These are phyloP conservation scores for Begonia loranthoides DNA, from an alignment of 306 rosid species.

Conservation along the genomic window DNA sequence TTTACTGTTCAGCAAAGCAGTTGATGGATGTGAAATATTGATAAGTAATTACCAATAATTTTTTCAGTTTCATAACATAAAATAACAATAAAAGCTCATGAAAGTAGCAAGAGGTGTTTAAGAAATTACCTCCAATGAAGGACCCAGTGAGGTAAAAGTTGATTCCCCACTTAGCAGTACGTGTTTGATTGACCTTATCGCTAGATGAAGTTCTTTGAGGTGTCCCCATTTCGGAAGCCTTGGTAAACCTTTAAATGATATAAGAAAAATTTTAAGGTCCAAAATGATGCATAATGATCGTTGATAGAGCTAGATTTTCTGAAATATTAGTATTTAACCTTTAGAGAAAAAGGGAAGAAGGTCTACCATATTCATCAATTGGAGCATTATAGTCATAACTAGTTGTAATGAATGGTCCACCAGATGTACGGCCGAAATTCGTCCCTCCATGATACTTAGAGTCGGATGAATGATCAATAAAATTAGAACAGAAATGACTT, in stretches of 20 bases:
- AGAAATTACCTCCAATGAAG: slow-evolving; percentile 62
- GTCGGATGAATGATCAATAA: slow-evolving; percentile 9
- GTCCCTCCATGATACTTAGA: slow-evolving; percentile 95
- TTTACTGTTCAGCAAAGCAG: too few relatives aligned
- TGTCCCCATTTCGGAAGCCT: slow-evolving; percentile 95
- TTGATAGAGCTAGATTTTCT: too few relatives aligned
- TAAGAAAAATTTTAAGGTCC: not conserved
- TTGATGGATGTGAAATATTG: too few relatives aligned
- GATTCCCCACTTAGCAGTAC: slow-evolving; percentile 44
- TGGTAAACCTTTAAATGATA: slow-evolving; percentile 47
- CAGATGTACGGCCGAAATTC: slow-evolving; percentile 91
- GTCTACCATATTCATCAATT: slow-evolving; percentile 77
- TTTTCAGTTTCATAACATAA: not conserved
- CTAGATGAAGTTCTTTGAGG: slow-evolving; percentile 80
- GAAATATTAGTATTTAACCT: too few relatives aligned
- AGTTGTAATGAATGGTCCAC: slow-evolving; percentile 95
- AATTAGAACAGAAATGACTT: slow-evolving; percentile 1
- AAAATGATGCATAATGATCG: too few relatives aligned
- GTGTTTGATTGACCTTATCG: slow-evolving; percentile 72
- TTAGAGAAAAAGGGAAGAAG: not conserved
- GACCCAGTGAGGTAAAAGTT: slow-evolving; percentile 43
- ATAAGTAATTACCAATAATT: too few relatives aligned
- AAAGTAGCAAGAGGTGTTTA: too few relatives aligned
- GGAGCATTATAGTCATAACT: slow-evolving; percentile 98
- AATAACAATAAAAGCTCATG: slow-evolving; percentile 1